Evolutionary conservation across 257 asterid species (phyloP).

Genomic region (Ajuga chamaepitys): DNA sequence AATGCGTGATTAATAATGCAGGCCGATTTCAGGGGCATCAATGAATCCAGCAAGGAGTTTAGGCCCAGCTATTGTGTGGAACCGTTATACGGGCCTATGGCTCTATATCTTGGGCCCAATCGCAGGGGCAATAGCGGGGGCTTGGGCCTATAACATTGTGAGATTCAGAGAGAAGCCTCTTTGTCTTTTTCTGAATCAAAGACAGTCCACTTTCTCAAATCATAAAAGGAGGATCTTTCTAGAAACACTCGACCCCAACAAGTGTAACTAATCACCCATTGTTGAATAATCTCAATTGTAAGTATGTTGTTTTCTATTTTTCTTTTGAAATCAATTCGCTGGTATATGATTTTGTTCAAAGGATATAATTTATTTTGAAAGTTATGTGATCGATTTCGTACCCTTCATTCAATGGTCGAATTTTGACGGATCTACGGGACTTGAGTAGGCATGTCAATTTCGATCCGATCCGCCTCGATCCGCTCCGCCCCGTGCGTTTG

Average conservation of each 20-base stretch:
- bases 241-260: neutral
- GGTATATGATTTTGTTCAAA: too few relatives aligned
- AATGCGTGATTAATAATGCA: neutral
- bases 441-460: too few relatives aligned
- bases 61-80: conserved; percentile 38
- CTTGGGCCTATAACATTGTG: conserved; percentile 28
- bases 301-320: too few relatives aligned
- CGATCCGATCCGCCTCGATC: too few relatives aligned
- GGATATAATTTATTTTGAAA: too few relatives aligned
- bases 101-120: conserved; percentile 34
- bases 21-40: conserved; percentile 43
- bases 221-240: neutral
- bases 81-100: conserved; percentile 25
- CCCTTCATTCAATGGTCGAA: too few relatives aligned
- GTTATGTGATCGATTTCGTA: too few relatives aligned
- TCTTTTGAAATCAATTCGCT: too few relatives aligned
- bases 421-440: too few relatives aligned
- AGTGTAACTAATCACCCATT: neutral
- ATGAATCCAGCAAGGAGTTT: conserved; percentile 48
- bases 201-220: too few relatives aligned
- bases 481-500: too few relatives aligned
- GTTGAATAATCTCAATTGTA: too few relatives aligned
- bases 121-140: conserved; percentile 29
- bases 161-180: neutral
- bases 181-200: neutral